phyloP scores from a whole-genome alignment of 768 basidiomycete species.

The Hygrophorus pudorinus region DNA sequence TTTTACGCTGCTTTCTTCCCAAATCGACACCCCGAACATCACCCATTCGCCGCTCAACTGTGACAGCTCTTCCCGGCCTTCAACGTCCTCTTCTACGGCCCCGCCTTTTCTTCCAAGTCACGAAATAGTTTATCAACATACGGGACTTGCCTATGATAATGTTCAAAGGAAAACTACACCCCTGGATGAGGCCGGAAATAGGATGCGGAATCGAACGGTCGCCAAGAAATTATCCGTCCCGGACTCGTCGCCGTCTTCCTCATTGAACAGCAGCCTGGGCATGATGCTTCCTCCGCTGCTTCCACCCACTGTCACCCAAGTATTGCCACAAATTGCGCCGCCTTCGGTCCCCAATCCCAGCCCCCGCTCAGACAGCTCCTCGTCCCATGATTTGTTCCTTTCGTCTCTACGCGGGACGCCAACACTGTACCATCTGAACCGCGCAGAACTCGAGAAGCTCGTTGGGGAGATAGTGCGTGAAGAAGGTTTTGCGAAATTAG shows the following conservation, averaged over 20 bases:
- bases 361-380: neutral
- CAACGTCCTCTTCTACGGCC: conserved; percentile 15
- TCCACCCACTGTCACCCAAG: conserved; percentile 10
- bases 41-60: neutral
- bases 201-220: neutral
- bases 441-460: conserved; percentile 40
- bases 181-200: neutral
- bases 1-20: conserved; percentile 7
- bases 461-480: conserved; percentile 58
- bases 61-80: conserved; percentile 3
- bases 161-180: neutral
- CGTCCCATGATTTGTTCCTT: conserved; percentile 17
- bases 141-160: neutral
- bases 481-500: conserved; percentile 71
- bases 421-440: conserved; percentile 44
- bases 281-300: conserved; percentile 19
- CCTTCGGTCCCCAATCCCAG: neutral
- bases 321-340: neutral
- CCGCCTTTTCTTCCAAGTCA: neutral
- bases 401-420: conserved; percentile 33
- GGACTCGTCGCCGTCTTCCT: conserved; percentile 16
- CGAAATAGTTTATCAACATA: conserved; percentile 1
- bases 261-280: conserved; percentile 13
- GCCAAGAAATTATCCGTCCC: neutral
- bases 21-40: conserved; percentile 6